These are phyloP conservation scores for Paraphaeosphaeria sporulosa DNA, from an alignment of 2,329 filamentous ascomycete species.

Conservation along the genomic window DNA sequence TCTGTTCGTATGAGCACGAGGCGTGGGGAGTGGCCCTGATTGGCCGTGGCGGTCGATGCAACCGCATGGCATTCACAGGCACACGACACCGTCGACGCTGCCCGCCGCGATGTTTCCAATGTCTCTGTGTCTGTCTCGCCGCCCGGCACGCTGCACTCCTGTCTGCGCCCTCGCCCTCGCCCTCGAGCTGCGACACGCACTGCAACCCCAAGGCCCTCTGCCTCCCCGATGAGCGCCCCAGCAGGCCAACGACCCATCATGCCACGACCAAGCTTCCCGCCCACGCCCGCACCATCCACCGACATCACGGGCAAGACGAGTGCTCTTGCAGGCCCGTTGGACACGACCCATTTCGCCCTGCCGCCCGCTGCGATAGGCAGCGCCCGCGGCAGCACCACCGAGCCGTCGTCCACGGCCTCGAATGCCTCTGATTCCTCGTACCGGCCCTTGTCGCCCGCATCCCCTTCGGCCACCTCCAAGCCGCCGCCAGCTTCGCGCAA, in stretches of 20 bases:
- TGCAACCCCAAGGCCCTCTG: slow-evolving; percentile 7
- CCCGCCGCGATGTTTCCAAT: slow-evolving; percentile 4
- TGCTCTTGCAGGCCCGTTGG: slow-evolving; percentile 66
- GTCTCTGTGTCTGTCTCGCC: background rate
- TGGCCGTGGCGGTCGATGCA: background rate
- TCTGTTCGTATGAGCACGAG: background rate
- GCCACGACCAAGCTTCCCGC: slow-evolving; percentile 72
- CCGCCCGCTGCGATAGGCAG: slow-evolving; percentile 74
- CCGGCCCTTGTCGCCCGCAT: slow-evolving; percentile 55
- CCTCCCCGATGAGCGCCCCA: slow-evolving; percentile 24
- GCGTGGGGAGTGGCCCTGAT: background rate
- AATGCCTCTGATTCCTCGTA: slow-evolving; percentile 62
- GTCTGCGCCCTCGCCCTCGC: slow-evolving; percentile 16
- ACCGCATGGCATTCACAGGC: slow-evolving; percentile 9
- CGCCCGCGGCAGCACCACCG: slow-evolving; percentile 52
- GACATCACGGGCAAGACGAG: slow-evolving; percentile 79
- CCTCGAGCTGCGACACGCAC: slow-evolving; percentile 12
- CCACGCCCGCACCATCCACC: slow-evolving; percentile 80
- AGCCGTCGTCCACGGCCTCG: slow-evolving; percentile 56
- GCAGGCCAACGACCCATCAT: slow-evolving; percentile 54
- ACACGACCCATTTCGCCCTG: slow-evolving; percentile 72
- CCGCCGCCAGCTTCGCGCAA: slow-evolving; percentile 37
- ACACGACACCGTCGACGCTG: slow-evolving; percentile 18
- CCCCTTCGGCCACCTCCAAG: slow-evolving; percentile 42
- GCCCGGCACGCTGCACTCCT: slow-evolving; percentile 3